Evolutionary conservation across 2,329 filamentous ascomycete genomes (phyloP).

Genomic region (Epichloe amarillans): DNA sequence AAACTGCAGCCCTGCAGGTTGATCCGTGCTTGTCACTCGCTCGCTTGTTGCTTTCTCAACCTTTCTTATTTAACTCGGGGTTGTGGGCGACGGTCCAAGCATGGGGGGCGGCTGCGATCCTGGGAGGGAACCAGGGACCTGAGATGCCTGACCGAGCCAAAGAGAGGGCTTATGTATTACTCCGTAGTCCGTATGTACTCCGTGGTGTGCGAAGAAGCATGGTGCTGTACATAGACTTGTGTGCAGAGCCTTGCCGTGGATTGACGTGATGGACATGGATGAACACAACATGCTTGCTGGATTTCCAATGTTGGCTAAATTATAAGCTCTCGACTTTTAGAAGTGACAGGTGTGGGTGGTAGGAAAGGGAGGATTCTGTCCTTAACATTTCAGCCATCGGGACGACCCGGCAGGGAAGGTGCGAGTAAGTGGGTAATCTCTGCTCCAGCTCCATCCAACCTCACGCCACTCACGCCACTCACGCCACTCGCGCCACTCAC

Average conservation of each 20-base stretch:
- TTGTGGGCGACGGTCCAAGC: neutral
- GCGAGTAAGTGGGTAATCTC: neutral
- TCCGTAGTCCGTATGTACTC: neutral
- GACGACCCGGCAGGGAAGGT: slow-evolving; percentile 7
- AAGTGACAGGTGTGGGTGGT: no score
- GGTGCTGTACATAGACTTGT: neutral
- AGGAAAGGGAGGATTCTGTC: neutral
- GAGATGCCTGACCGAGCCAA: neutral
- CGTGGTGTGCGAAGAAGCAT: neutral
- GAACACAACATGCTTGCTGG: neutral
- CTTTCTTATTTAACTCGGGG: neutral
- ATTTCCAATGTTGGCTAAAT: neutral
- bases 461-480: no score
- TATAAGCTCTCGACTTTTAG: neutral
- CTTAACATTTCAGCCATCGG: slow-evolving; percentile 2
- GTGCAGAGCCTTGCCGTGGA: neutral
- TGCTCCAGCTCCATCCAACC: no score
- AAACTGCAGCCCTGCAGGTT: neutral
- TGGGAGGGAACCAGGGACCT: neutral
- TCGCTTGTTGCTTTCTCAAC: neutral
- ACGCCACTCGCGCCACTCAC: no score
- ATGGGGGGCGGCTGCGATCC: neutral
- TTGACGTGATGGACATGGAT: neutral
- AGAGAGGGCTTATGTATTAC: neutral
- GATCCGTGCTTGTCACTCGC: neutral